Percentiles rank a stretch among this genome's conserved stretches.
Conservation (phyloP, 805 yeast genomes). For the Pichia membranifaciens region DNA sequence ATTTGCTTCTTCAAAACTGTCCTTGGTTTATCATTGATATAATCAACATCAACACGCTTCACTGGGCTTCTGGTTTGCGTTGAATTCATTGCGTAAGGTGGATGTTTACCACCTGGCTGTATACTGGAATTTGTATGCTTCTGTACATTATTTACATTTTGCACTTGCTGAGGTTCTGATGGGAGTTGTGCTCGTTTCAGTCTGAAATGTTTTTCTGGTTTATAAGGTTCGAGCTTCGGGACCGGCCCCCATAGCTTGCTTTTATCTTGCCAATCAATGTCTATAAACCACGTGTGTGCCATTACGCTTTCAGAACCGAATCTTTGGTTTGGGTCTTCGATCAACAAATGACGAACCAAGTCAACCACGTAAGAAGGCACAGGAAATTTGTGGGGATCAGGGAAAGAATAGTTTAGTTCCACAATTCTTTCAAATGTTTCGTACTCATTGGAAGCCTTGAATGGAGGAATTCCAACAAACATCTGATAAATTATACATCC, state of each 20-base stretch:
- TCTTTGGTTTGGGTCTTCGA: conserved; percentile 66
- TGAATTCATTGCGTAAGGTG: background rate
- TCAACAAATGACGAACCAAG: conserved; percentile 59
- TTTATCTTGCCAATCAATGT: conserved; percentile 60
- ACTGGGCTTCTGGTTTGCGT: background rate
- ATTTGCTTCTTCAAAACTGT: conserved; percentile 26
- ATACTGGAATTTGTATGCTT: background rate
- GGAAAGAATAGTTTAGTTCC: conserved; percentile 65
- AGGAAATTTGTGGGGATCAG: conserved; percentile 49
- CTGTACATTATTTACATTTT: background rate
- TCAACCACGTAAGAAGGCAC: conserved; percentile 58
- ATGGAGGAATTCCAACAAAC: conserved; percentile 81
- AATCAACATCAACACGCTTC: conserved; percentile 3
- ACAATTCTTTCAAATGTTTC: conserved; percentile 86
- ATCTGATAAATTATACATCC: conserved; percentile 87
- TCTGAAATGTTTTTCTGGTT: conserved; percentile 31
- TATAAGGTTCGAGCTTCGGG: conserved; percentile 67
- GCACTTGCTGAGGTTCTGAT: conserved; percentile 29
- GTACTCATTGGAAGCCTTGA: conserved; percentile 80
- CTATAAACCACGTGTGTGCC: conserved; percentile 64
- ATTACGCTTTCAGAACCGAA: conserved; percentile 52
- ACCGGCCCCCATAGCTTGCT: conserved; percentile 65
- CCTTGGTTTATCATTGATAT: conserved; percentile 8
- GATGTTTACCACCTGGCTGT: background rate
- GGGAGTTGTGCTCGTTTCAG: background rate